phyloP scores from a whole-genome alignment of 2,329 filamentous ascomycete species.

The Trichoderma semiorbis region DNA sequence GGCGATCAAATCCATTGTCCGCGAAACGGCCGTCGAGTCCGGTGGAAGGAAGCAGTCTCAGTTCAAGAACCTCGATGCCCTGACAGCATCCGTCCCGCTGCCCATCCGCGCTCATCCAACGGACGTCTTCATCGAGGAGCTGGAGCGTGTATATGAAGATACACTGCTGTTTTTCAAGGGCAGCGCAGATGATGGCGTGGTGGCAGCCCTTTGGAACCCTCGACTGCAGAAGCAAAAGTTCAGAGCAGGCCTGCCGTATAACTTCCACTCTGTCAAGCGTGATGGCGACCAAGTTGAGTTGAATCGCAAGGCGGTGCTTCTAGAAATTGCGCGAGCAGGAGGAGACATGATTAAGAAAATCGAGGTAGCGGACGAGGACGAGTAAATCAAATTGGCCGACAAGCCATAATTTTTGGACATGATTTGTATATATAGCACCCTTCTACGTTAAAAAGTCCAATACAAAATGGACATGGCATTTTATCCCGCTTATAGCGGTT shows the following conservation, averaged over 20 bases:
- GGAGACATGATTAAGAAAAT: conserved; percentile 66
- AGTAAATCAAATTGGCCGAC: not conserved
- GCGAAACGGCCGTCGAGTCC: conserved; percentile 36
- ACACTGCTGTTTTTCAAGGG: conserved; percentile 79
- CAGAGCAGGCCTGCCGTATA: conserved; percentile 67
- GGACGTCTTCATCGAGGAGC: conserved; percentile 61
- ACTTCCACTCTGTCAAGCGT: conserved; percentile 41
- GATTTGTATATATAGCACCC: not conserved
- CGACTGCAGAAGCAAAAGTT: conserved; percentile 56
- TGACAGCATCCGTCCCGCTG: conserved; percentile 42
- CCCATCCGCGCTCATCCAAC: conserved; percentile 60
- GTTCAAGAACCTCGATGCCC: conserved; percentile 78
- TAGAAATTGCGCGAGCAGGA: conserved; percentile 68
- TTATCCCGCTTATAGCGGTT: not conserved
- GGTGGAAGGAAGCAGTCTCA: conserved; percentile 43
- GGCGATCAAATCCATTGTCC: conserved; percentile 41
- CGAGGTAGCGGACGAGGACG: conserved; percentile 40
- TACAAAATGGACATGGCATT: not conserved
- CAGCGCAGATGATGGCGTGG: conserved; percentile 49
- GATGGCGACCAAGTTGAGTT: conserved; percentile 54
- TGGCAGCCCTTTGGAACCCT: conserved; percentile 59
- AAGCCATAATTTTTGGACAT: not conserved
- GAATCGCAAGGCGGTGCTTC: conserved; percentile 64
- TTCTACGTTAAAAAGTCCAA: not conserved
- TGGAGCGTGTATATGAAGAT: conserved; percentile 63